phyloP scores from a whole-genome alignment of 768 basidiomycete species.

The Termitomyces sp. region DNA sequence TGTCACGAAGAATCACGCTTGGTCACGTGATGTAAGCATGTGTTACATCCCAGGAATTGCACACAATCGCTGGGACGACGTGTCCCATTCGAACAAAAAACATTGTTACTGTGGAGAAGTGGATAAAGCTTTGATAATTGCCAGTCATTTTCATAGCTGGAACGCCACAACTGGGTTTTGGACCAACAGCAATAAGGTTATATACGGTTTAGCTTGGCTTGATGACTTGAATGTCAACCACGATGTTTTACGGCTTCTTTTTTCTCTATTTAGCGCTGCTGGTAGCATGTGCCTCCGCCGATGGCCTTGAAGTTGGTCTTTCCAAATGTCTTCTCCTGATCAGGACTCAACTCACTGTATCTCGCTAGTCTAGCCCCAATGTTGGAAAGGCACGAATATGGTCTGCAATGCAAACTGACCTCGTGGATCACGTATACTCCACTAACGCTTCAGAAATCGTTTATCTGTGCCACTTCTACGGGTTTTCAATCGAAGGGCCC shows the following conservation, averaged over 20 bases:
- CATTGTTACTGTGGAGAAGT: too few species aligned
- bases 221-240: not conserved
- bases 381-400: conserved; percentile 14
- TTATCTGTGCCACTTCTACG: conserved; percentile 18
- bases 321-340: not conserved
- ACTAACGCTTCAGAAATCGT: conserved; percentile 15
- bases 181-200: too few species aligned
- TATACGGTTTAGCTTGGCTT: too few species aligned
- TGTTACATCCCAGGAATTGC: too few species aligned
- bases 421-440: conserved; percentile 20
- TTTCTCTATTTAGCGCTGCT: not conserved
- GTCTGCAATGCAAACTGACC: conserved; percentile 17
- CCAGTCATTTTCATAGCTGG: too few species aligned
- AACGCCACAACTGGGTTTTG: too few species aligned
- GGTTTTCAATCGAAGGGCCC: conserved; percentile 16
- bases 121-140: too few species aligned
- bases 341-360: not conserved
- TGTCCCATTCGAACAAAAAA: too few species aligned
- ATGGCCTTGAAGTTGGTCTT: conserved; percentile 3
- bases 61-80: too few species aligned
- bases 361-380: conserved; percentile 8
- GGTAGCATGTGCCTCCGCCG: not conserved
- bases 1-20: too few species aligned
- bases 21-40: too few species aligned
- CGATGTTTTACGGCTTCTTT: not conserved